phyloP scores from a whole-genome alignment of 768 basidiomycete species.

The Hydnomerulius pinastri region DNA sequence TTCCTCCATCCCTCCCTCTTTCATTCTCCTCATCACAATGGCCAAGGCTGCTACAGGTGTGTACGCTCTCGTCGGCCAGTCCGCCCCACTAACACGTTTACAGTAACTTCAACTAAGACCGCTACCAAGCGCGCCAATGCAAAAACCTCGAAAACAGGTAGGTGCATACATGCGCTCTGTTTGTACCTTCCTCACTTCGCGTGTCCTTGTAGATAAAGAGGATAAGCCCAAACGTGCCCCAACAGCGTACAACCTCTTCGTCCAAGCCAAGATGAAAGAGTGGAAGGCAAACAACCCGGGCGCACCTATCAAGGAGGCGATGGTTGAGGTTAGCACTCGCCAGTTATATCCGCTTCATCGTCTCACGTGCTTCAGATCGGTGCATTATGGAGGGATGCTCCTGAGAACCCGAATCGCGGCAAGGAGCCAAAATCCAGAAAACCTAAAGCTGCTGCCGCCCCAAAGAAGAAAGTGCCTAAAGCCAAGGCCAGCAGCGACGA shows the following conservation, averaged over 20 bases:
- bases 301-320: slow-evolving; percentile 53
- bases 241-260: slow-evolving; percentile 58
- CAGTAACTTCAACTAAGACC: slow-evolving; percentile 55
- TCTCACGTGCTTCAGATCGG: slow-evolving; percentile 47
- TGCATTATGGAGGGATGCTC: slow-evolving; percentile 55
- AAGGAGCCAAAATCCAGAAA: slow-evolving; percentile 50
- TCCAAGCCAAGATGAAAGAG: slow-evolving; percentile 55
- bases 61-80: slow-evolving; percentile 5
- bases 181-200: background rate
- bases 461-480: background rate
- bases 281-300: slow-evolving; percentile 56
- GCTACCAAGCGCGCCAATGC: slow-evolving; percentile 56
- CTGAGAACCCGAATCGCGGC: slow-evolving; percentile 66
- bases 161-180: slow-evolving; percentile 12
- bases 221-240: slow-evolving; percentile 61
- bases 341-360: background rate
- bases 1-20: slow-evolving; percentile 14
- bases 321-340: slow-evolving; percentile 40
- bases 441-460: slow-evolving; percentile 39
- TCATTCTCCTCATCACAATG: slow-evolving; percentile 36
- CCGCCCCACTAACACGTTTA: slow-evolving; percentile 3
- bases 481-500: slow-evolving; percentile 5
- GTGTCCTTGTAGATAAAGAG: slow-evolving; percentile 31
- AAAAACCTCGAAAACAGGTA: slow-evolving; percentile 43
- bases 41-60: slow-evolving; percentile 53